Conservation (phyloP, 179 eudicot genomes). For the Spergularia azorica region DNA sequence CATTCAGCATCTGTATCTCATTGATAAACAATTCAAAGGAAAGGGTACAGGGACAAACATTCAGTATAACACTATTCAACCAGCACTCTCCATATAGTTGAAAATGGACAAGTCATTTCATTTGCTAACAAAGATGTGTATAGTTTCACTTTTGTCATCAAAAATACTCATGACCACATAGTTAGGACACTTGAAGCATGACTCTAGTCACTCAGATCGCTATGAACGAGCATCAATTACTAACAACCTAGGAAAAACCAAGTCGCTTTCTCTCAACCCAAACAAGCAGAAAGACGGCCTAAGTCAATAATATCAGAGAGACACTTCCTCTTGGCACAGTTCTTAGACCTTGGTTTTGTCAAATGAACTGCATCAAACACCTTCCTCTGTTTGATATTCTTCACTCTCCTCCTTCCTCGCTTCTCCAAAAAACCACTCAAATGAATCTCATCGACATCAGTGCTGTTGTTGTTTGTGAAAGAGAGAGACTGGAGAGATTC, state of each 20-base stretch:
- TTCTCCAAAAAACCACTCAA: neutral
- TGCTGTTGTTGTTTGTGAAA: neutral
- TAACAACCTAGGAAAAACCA: neutral
- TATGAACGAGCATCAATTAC: no score
- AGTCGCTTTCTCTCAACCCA: neutral
- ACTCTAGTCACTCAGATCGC: neutral
- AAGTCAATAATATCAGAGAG: slow-evolving; percentile 12
- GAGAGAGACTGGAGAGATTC: slow-evolving; percentile 6
- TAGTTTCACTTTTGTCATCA: neutral
- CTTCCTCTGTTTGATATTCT: slow-evolving; percentile 15
- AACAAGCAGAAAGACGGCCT: neutral
- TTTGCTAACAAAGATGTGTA: neutral
- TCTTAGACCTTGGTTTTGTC: slow-evolving; percentile 26
- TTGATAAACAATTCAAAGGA: no score
- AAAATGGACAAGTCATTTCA: neutral
- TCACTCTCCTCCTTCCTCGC: neutral
- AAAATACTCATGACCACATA: neutral
- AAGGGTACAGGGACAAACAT: no score
- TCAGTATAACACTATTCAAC: no score
- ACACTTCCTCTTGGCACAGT: slow-evolving; percentile 13
- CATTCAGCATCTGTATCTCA: no score
- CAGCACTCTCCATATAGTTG: neutral
- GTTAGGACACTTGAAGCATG: neutral
- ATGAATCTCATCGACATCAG: neutral
- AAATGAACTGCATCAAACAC: slow-evolving; percentile 24